Evolutionary conservation across 1,284 basidiomycete genomes (phyloP).

Genomic region (Neonothopanus nambi): DNA sequence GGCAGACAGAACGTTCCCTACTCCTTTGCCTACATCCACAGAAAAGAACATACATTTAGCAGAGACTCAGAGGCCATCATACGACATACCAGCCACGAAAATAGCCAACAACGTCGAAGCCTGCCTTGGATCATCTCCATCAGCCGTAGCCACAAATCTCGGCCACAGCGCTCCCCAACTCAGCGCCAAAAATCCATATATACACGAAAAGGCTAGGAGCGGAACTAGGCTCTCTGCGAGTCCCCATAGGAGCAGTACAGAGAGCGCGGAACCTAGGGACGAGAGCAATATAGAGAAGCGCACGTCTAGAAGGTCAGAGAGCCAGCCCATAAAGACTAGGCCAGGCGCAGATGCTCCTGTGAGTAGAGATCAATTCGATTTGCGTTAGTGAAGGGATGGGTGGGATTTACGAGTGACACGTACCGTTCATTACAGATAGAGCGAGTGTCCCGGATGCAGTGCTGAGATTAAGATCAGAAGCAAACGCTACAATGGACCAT

Average conservation of each 20-base stretch:
- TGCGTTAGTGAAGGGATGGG: background rate
- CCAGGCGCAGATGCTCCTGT: constrained; percentile 16
- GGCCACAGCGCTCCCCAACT: constrained; percentile 17
- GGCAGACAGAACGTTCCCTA: constrained; percentile 15
- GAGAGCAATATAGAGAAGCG: constrained; percentile 13
- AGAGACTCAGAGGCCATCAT: background rate
- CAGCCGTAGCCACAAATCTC: constrained; percentile 11
- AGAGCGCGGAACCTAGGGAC: constrained; percentile 13
- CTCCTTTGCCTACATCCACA: constrained; percentile 5
- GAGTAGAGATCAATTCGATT: background rate
- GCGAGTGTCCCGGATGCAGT: constrained; percentile 13
- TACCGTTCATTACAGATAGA: constrained; percentile 15
- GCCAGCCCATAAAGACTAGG: constrained; percentile 13
- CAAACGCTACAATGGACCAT: constrained; percentile 9
- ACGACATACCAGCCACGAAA: constrained; percentile 13
- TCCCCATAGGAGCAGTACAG: constrained; percentile 16
- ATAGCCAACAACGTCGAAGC: constrained; percentile 13
- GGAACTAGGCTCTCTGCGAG: constrained; percentile 7
- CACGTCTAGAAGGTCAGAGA: constrained; percentile 13
- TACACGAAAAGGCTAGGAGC: constrained; percentile 9
- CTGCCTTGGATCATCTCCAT: constrained; percentile 13
- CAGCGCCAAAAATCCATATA: constrained; percentile 14
- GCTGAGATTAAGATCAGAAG: constrained; percentile 13
- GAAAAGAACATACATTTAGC: background rate
- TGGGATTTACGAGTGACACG: background rate